Evolutionary conservation across 1,139 yeast species (phyloP).

Genomic region (Torulaspora globosa): DNA sequence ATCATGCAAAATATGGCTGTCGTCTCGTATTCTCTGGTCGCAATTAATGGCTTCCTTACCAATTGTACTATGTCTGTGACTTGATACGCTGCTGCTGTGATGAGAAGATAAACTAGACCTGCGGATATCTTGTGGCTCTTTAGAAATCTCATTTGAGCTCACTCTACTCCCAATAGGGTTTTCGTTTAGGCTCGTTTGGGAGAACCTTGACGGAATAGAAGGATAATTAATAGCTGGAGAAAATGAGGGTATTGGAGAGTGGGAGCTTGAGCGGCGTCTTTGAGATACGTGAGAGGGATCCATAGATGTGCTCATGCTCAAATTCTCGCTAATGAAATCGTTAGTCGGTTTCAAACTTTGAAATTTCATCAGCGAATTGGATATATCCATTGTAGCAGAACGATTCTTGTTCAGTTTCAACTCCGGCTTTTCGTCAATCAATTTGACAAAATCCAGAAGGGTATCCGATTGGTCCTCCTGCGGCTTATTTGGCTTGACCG

Average conservation of each 20-base stretch:
- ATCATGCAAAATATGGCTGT: slow-evolving; percentile 6
- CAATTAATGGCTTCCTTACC: slow-evolving; percentile 6
- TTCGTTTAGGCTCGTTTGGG: slow-evolving; percentile 32
- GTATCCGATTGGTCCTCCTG: slow-evolving; percentile 48
- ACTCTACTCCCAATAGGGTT: slow-evolving; percentile 27
- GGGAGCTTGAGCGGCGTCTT: slow-evolving; percentile 29
- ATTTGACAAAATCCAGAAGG: slow-evolving; percentile 70
- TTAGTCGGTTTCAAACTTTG: slow-evolving; percentile 47
- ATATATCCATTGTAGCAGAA: slow-evolving; percentile 26
- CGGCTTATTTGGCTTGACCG: slow-evolving; percentile 15
- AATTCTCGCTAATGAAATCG: slow-evolving; percentile 42
- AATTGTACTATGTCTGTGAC: slow-evolving; percentile 6
- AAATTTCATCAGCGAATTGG: slow-evolving; percentile 44
- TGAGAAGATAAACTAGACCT: slow-evolving; percentile 20
- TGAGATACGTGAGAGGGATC: slow-evolving; percentile 33
- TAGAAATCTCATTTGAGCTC: slow-evolving; percentile 17
- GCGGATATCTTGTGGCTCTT: slow-evolving; percentile 10
- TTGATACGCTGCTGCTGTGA: slow-evolving; percentile 22
- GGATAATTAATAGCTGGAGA: slow-evolving; percentile 41
- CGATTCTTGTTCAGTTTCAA: slow-evolving; percentile 46
- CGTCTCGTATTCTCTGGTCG: slow-evolving; percentile 1
- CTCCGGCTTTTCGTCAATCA: slow-evolving; percentile 70
- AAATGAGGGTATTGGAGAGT: slow-evolving; percentile 32
- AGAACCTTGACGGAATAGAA: slow-evolving; percentile 44
- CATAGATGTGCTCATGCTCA: slow-evolving; percentile 38